Base-by-base conservation (phyloP, 2,329 filamentous ascomycete genomes). In the Hypoxylon sp. region DNA sequence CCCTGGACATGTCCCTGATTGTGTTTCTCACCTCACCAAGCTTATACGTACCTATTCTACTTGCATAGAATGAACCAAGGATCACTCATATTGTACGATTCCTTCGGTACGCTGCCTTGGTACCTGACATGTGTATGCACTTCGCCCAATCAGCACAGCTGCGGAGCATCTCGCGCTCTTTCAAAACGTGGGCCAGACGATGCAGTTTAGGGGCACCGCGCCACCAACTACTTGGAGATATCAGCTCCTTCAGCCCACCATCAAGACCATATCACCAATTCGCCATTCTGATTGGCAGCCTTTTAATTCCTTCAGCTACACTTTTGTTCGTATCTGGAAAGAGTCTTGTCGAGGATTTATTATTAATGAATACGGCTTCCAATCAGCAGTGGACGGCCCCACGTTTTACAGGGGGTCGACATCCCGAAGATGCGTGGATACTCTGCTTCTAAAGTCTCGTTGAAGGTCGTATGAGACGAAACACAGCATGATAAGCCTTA, bases 221-320 rank as follows among this genome's bases (percentile, higher is more conserved):
- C 68, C 65, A 66, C 56, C 58, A 62, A 60, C 56, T 29, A 29
- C 52, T 48, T 67, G 29, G 48, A 65, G 56, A 65, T 19, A 47
- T 69, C 62, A 71, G 68, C 67, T 73, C 66, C 70, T 72, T 60
- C 64, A 72, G 54, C 58, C 57, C 66, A 63, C 61, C 47, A 64
- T 55, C 48, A 67, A 67, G 59, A 65, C 29, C 29, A 32, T 46
- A 53, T 55, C 24, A 24, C 47, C 65, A 64, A 63, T 68, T 64
- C 39, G 32, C 54, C 27, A 19, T 57, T 59, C 31, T 69, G 53
- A 73, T 73, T 73, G 69, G 71, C 46, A 70, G 71, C 65, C 60
- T 63, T 37, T 70, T 27, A 48, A 67, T 67, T 70, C 71, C 62
- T 70, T 68, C 67, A 68, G 69, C 68, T 71, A 71, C 61, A 51